Percentiles rank a stretch among this genome's conserved stretches.
These are phyloP conservation scores for Xerocomus amazonicus DNA, from an alignment of 1,284 basidiomycete genomes.

Conservation along the genomic window DNA sequence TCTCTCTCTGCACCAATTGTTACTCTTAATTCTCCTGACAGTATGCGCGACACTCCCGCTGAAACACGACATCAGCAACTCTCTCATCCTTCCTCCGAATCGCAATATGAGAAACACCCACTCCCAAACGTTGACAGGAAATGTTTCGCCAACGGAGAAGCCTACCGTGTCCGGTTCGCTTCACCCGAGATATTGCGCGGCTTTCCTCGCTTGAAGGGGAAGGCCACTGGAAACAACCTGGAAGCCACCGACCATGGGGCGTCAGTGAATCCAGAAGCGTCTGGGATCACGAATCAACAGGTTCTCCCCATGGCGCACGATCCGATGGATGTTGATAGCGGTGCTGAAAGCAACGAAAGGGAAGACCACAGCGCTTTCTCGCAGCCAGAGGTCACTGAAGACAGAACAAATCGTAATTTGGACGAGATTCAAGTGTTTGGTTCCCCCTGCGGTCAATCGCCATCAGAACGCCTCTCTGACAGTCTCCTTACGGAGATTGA, in stretches of 20 bases:
- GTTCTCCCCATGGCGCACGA: slow-evolving; percentile 5
- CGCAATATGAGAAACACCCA: slow-evolving; percentile 1
- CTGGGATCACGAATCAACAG: background rate
- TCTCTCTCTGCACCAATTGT: slow-evolving; percentile 12
- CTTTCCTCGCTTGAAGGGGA: slow-evolving; percentile 14
- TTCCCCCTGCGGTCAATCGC: slow-evolving; percentile 6
- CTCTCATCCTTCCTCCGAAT: slow-evolving; percentile 23
- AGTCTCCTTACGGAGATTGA: background rate
- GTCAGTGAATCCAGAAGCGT: background rate
- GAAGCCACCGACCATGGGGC: background rate
- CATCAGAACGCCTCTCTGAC: background rate
- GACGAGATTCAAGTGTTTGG: background rate
- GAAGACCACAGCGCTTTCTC: background rate
- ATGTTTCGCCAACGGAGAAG: slow-evolving; percentile 16
- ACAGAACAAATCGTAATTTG: background rate
- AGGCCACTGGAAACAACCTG: background rate
- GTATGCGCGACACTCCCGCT: slow-evolving; percentile 25
- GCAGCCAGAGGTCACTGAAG: background rate
- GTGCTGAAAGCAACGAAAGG: slow-evolving; percentile 7
- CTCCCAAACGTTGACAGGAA: slow-evolving; percentile 14
- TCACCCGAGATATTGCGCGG: slow-evolving; percentile 29
- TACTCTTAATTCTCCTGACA: slow-evolving; percentile 10
- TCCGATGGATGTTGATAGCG: slow-evolving; percentile 27
- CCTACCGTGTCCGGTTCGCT: slow-evolving; percentile 28
- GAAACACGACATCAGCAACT: slow-evolving; percentile 26